A percentile compares a stretch with the other conserved stretches of the same genome.
Conservation (phyloP, 2,329 filamentous ascomycete species). For the Diaporthe citriasiana region DNA sequence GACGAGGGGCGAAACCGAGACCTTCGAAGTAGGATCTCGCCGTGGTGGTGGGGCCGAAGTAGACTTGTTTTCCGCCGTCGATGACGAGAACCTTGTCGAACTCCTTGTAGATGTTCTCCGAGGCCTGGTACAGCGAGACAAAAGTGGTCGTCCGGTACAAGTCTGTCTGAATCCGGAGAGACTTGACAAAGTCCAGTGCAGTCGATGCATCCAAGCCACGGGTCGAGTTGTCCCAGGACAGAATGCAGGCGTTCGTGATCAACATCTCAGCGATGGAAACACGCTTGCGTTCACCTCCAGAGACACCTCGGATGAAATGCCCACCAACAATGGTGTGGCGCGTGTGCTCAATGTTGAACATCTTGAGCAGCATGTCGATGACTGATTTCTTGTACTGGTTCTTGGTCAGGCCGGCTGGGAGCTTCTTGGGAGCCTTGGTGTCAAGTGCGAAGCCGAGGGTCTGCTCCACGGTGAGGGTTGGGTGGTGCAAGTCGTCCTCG, state of each 20-base stretch:
- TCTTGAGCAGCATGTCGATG: conserved; percentile 81
- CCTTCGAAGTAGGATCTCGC: conserved; percentile 82
- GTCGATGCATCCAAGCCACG: conserved; percentile 70
- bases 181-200: conserved; percentile 69
- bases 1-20: conserved; percentile 81
- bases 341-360: conserved; percentile 96
- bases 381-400: conserved; percentile 83
- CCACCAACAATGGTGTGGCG: conserved; percentile 88
- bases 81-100: conserved; percentile 91
- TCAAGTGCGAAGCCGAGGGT: conserved; percentile 89
- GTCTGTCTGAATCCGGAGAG: conserved; percentile 83
- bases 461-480: conserved; percentile 88
- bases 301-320: conserved; percentile 83
- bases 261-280: conserved; percentile 89
- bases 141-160: conserved; percentile 88
- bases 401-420: conserved; percentile 80
- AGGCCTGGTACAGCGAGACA: conserved; percentile 88
- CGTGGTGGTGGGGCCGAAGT: conserved; percentile 77
- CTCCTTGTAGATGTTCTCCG: conserved; percentile 82
- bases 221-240: conserved; percentile 80
- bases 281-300: conserved; percentile 83
- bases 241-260: conserved; percentile 78
- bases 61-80: conserved; percentile 81
- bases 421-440: conserved; percentile 85
- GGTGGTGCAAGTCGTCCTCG: conserved; percentile 88